phyloP scores from a whole-genome alignment of 306 rosid species.

The Geum urbanum region DNA sequence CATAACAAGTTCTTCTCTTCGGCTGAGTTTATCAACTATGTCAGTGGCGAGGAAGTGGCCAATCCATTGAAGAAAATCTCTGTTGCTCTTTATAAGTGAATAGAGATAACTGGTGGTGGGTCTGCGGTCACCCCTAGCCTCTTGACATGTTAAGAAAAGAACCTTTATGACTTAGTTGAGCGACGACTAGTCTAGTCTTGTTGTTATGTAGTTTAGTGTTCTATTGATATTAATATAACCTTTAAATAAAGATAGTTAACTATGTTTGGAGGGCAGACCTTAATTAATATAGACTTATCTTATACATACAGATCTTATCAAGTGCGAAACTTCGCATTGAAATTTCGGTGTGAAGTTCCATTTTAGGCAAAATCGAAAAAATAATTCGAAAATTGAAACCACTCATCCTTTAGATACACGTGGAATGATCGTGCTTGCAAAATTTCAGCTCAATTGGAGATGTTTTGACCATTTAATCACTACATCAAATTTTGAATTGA shows the following conservation, averaged over 20 bases:
- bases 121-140: constrained; percentile 5
- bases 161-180: not conserved
- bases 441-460: no score
- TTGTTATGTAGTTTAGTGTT: not conserved
- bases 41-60: constrained; percentile 45
- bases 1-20: constrained; percentile 67
- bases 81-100: constrained; percentile 28
- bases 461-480: no score
- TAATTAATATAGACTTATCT: no score
- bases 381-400: no score
- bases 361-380: no score
- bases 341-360: no score
- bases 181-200: not conserved
- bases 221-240: not conserved
- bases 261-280: not conserved
- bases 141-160: constrained; percentile 7
- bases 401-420: no score
- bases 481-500: no score
- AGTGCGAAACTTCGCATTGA: no score
- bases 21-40: constrained; percentile 60
- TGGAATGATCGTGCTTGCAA: no score
- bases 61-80: constrained; percentile 65
- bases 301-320: not conserved
- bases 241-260: not conserved
- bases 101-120: not conserved